phyloP scores from a whole-genome alignment of 768 basidiomycete species.

The Galerina sulciceps region DNA sequence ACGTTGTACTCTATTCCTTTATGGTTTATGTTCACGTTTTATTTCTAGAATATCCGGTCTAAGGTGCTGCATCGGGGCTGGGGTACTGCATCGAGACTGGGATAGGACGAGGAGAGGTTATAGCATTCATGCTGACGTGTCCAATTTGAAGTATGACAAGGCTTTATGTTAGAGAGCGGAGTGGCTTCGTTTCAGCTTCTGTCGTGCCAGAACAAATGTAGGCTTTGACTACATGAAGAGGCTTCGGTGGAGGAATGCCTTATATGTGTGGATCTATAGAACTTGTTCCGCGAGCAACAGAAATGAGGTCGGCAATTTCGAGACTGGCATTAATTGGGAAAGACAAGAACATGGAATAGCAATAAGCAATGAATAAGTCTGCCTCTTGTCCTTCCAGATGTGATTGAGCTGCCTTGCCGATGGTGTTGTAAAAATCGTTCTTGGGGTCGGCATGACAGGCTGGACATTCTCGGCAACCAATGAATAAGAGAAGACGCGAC shows the following conservation, averaged over 20 bases:
- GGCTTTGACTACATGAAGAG: slow-evolving; percentile 25
- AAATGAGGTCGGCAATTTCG: slow-evolving; percentile 18
- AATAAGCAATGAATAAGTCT: slow-evolving; percentile 20
- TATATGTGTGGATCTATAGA: background rate
- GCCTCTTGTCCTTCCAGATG: background rate
- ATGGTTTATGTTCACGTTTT: no score
- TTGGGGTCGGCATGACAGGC: slow-evolving; percentile 27
- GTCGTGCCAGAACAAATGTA: slow-evolving; percentile 26
- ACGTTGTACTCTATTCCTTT: no score
- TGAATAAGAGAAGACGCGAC: slow-evolving; percentile 32
- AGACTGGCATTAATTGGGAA: slow-evolving; percentile 27
- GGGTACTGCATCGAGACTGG: no score
- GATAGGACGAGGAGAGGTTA: no score
- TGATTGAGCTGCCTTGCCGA: slow-evolving; percentile 6
- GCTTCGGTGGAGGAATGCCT: slow-evolving; percentile 7
- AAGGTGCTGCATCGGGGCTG: no score
- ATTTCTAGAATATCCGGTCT: no score
- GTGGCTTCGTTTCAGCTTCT: slow-evolving; percentile 17
- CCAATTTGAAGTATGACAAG: no score
- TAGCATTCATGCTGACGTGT: no score
- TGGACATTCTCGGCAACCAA: slow-evolving; percentile 31
- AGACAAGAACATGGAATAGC: slow-evolving; percentile 35
- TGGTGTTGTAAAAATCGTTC: slow-evolving; percentile 9
- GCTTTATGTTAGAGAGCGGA: slow-evolving; percentile 5
- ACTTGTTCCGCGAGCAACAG: slow-evolving; percentile 24